Base-by-base conservation (phyloP, 768 basidiomycete species). In the Boletus fagicola region DNA sequence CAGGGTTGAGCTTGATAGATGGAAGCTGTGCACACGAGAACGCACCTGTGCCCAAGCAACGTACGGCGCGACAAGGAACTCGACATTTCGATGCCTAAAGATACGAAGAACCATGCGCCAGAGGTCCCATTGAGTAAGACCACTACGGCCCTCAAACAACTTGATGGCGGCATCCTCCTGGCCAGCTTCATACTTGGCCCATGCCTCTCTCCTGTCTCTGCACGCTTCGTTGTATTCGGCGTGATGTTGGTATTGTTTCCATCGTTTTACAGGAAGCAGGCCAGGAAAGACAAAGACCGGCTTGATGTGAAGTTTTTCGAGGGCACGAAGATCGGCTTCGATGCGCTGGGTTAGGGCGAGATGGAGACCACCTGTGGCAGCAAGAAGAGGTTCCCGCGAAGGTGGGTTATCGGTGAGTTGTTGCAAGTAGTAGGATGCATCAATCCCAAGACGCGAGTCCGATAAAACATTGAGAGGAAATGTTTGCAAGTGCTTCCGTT, bases 211-310 rank as follows among this genome's bases (percentile, higher is more conserved):
- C 59, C 90, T 76, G 71, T 90, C 91, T 49, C 85, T 80, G 70
- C 86, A 88, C 18, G 85, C 85, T 46, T 92, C 88, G 46, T 72
- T 75, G 62, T 83, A 78, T 62, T 85, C 84, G 18, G 71, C 68
- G 30, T 83, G 78, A 45, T 83, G 81, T 56, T 81, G 79, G 40
- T 63, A 62, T 12, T 67, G 69, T 72, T 89, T 90, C 76, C 80
- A 81, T 54, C 88, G 84, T 60, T 86, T 87, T 64, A 85, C 85
- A 1, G 92, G 90, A 1, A 85, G 77, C 33, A 99, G 78, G 5
- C 97, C 97, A 16, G 92, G 86, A 74, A 98, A 98, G 50, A 99
- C 92, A 66, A 99, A 96, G n/a, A 99, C 93, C 22, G 97, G 97
- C 71, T 96, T 97, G 80, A 99, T 98, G 63, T 83, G 87, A 35